Base-by-base conservation (phyloP, 805 yeast genomes). In the Yamadazyma sp. region DNA sequence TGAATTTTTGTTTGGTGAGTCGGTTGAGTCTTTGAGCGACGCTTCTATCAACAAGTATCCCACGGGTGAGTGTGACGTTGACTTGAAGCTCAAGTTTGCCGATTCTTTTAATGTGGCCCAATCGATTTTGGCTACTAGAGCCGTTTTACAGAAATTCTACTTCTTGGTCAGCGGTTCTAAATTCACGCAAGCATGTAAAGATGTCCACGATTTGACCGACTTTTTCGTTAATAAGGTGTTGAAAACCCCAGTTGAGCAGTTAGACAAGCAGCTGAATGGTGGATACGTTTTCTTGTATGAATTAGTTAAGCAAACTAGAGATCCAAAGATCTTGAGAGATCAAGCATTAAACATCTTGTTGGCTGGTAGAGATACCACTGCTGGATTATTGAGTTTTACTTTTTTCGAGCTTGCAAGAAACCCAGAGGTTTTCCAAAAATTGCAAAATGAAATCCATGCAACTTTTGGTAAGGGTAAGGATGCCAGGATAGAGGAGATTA, bases 321-420 rank as follows among this genome's bases (percentile, higher is more conserved):
- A 65, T 41, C 67, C 67, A 10, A 52, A 51, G 41, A 49, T 55
- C 7, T 59, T 65, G 38, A 56, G 62, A 42, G 69, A 65, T 44
- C 71, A 65, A 41, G 50, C 62, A 41, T 59, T 65, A 46, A 65
- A 65, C 41, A 65, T 65, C 31, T 57, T 65, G 54, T 49, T 65
- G 23, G 71, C 71, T 26, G 71, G 70, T 12, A 62, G 71, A 56
- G 71, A 65, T 46, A 65, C 71, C 21, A 65, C 71, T 16, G 71
- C 71, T 10, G 70, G 67, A 1, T 53, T 62, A 37, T 53, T 64
- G 42, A 60, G 68, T 17, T 62, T 62, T 38, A 42, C 58, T 6
- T 42, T 63, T 34, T 61, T 50, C 35, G 69, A 64, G 47, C 54
- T 65, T 34, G 50, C 70, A 2, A 53, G 64, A 47, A 51, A 62